A percentile compares a stretch with the other conserved stretches of the same genome.
phyloP scores from a whole-genome alignment of 2,329 filamentous ascomycete genomes.

The Tympanopsis confertula region DNA sequence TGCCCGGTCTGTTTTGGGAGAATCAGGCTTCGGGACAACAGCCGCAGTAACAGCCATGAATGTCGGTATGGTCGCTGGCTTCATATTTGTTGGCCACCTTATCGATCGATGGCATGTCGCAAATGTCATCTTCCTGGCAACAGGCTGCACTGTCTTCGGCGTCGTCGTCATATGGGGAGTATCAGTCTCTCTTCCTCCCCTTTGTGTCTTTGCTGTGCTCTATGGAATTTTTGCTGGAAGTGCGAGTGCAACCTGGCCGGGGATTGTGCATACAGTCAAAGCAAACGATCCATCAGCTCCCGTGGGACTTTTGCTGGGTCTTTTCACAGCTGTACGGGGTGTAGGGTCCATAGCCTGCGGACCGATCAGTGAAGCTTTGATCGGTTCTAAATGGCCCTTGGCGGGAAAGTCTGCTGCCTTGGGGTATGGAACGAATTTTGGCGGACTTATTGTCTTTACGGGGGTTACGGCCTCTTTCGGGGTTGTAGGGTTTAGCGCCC shows the following conservation, averaged over 20 bases:
- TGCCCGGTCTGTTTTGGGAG: constrained; percentile 21
- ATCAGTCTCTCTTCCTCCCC: constrained; percentile 27
- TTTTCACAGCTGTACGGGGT: constrained; percentile 13
- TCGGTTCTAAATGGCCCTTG: neutral
- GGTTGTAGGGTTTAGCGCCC: too few relatives aligned
- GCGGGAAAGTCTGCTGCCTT: neutral
- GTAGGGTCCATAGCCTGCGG: neutral
- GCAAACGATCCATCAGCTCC: constrained; percentile 8
- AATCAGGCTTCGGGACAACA: constrained; percentile 27
- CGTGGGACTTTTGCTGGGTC: constrained; percentile 12
- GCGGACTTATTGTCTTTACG: neutral
- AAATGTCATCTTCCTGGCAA: constrained; percentile 34
- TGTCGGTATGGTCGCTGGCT: constrained; percentile 30
- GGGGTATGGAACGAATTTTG: neutral
- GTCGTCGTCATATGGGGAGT: constrained; percentile 44
- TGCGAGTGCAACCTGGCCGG: constrained; percentile 37
- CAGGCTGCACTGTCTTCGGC: constrained; percentile 31
- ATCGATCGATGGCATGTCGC: constrained; percentile 31
- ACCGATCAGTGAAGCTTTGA: neutral
- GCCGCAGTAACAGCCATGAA: constrained; percentile 36
- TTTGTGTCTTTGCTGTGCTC: constrained; percentile 37
- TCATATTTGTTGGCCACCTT: constrained; percentile 30
- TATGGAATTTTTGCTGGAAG: constrained; percentile 50
- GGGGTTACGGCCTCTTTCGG: neutral
- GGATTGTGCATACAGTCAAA: constrained; percentile 9